Conservation (phyloP, 2,329 filamentous ascomycete genomes). For the Cordyceps cicadae region DNA sequence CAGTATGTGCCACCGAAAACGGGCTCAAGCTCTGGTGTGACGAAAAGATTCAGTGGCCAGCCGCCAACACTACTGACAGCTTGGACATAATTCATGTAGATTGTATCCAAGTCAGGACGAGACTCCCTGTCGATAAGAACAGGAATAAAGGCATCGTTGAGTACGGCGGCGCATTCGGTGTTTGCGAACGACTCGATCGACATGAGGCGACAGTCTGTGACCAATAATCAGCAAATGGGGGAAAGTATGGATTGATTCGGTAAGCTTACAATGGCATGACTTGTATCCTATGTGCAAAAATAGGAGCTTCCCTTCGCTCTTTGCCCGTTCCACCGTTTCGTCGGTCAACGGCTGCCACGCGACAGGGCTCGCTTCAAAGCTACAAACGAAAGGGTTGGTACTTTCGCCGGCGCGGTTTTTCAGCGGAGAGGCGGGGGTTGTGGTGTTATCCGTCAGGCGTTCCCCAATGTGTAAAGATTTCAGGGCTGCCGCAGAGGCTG, state of each 20-base stretch:
- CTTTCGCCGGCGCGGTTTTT: slow-evolving; percentile 30
- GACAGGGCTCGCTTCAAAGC: slow-evolving; percentile 72
- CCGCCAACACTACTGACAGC: slow-evolving; percentile 84
- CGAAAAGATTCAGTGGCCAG: slow-evolving; percentile 94
- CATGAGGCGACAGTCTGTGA: slow-evolving; percentile 76
- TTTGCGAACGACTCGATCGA: slow-evolving; percentile 87
- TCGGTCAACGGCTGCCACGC: slow-evolving; percentile 85
- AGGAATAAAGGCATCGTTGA: slow-evolving; percentile 84
- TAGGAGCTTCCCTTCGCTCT: slow-evolving; percentile 74
- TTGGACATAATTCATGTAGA: slow-evolving; percentile 98
- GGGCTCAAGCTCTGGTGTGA: slow-evolving; percentile 85
- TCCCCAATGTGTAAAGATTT: slow-evolving; percentile 20
- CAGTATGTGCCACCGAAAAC: slow-evolving; percentile 97
- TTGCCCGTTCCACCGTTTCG: slow-evolving; percentile 68
- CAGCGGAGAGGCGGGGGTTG: slow-evolving; percentile 18
- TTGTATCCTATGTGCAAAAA: slow-evolving; percentile 94
- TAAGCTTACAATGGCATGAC: slow-evolving; percentile 77
- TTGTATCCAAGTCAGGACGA: slow-evolving; percentile 84
- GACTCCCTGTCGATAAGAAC: slow-evolving; percentile 92
- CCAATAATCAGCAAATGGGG: neutral
- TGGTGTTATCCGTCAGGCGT: slow-evolving; percentile 15
- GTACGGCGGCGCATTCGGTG: slow-evolving; percentile 64
- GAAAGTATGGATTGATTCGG: slow-evolving; percentile 11
- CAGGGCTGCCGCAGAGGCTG: slow-evolving; percentile 27
- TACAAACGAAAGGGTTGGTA: slow-evolving; percentile 53